These are phyloP conservation scores for Solanum hybrid DNA, from an alignment of 305 asterid genomes.

Conservation along the genomic window DNA sequence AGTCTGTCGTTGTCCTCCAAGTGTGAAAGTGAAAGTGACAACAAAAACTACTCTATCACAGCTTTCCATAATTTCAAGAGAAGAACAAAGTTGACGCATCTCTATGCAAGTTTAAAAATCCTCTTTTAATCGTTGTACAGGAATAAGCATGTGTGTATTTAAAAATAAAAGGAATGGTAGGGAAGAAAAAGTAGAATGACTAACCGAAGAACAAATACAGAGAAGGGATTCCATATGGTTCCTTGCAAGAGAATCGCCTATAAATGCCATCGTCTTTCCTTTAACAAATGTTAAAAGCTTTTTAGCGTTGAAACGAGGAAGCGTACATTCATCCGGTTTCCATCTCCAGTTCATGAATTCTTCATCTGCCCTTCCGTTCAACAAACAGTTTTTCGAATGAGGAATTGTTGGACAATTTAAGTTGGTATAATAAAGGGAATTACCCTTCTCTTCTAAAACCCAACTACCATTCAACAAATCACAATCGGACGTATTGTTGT, in stretches of 20 bases:
- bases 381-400: conserved; percentile 35
- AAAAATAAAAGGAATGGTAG: too few relatives aligned
- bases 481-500: conserved; percentile 11
- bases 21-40: too few relatives aligned
- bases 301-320: conserved; percentile 37
- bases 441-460: conserved; percentile 25
- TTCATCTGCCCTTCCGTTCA: conserved; percentile 47
- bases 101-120: too few relatives aligned
- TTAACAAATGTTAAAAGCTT: conserved; percentile 27
- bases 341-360: conserved; percentile 68
- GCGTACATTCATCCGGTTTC: conserved; percentile 55
- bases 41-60: too few relatives aligned
- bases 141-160: too few relatives aligned
- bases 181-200: neutral
- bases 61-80: too few relatives aligned
- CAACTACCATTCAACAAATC: conserved; percentile 50
- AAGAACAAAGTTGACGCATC: too few relatives aligned
- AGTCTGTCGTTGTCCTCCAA: too few relatives aligned
- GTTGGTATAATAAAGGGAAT: conserved; percentile 33
- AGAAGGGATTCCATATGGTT: conserved; percentile 77
- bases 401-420: conserved; percentile 54
- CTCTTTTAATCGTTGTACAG: too few relatives aligned
- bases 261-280: conserved; percentile 61
- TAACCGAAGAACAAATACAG: conserved; percentile 60
- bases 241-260: conserved; percentile 65